Evolutionary conservation across 2,329 filamentous ascomycete genomes (phyloP).

Genomic region (Alternaria novae-zelandiae): DNA sequence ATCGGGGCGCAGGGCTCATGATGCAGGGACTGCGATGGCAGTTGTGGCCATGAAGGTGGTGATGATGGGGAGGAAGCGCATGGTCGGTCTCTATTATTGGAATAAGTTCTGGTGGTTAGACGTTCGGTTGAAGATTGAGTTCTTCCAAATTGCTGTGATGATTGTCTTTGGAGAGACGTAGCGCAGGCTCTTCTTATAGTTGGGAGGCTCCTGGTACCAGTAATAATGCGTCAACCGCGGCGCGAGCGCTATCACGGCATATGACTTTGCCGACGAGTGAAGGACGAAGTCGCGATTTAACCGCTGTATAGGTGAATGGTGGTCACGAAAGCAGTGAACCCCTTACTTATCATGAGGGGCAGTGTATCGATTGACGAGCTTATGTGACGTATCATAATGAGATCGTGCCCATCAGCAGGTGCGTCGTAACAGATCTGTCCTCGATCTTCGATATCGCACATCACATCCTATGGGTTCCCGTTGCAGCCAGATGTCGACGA

Average conservation of each 20-base stretch:
- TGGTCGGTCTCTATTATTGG: accelerated
- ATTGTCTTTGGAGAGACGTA: not conserved
- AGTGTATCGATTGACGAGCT: not conserved
- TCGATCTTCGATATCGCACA: not conserved
- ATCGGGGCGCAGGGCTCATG: not conserved
- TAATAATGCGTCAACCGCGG: not conserved
- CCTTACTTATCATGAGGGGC: not conserved
- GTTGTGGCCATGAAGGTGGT: not conserved
- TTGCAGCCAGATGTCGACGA: not conserved
- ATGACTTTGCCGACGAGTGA: not conserved
- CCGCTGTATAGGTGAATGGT: not conserved
- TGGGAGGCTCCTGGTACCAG: not conserved
- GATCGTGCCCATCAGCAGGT: not conserved
- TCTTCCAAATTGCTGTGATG: not conserved
- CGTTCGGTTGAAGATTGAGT: too few relatives aligned
- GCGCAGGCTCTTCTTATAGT: not conserved
- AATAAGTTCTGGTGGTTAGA: not conserved
- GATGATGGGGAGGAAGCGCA: not conserved
- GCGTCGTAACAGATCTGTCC: accelerated
- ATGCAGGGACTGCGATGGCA: not conserved
- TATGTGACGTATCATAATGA: not conserved
- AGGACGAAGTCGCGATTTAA: not conserved
- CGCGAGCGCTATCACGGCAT: not conserved
- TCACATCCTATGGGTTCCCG: accelerated
- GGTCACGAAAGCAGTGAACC: not conserved